phyloP scores from a whole-genome alignment of 2,329 filamentous ascomycete genomes.

The Hymenoscyphus linearis region DNA sequence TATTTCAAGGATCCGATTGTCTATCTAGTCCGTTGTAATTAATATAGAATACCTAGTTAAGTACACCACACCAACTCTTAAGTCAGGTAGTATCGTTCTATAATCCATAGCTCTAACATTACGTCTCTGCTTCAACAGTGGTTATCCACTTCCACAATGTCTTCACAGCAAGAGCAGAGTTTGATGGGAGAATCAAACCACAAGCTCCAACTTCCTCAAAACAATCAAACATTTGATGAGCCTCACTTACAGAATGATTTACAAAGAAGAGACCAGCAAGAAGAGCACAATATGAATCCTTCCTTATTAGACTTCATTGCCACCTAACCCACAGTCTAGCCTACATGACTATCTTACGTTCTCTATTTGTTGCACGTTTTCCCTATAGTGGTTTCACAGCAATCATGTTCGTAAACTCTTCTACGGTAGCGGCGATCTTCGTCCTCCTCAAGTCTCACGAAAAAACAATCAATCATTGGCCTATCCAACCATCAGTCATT shows the following conservation, averaged over 20 bases:
- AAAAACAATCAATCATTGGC: slow-evolving; percentile 6
- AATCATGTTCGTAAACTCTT: neutral
- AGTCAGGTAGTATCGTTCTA: too few relatives aligned
- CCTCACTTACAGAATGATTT: neutral
- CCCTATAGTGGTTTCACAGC: neutral
- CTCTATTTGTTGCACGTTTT: neutral
- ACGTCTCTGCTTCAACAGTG: too few relatives aligned
- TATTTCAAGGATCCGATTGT: too few relatives aligned
- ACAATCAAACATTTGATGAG: neutral
- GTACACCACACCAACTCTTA: too few relatives aligned
- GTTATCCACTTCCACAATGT: too few relatives aligned
- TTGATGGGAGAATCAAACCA: neutral
- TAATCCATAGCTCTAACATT: too few relatives aligned
- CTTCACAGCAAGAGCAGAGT: neutral
- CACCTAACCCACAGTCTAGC: neutral
- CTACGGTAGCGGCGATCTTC: neutral
- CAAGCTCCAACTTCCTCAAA: neutral
- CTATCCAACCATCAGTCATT: slow-evolving; percentile 12
- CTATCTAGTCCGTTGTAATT: too few relatives aligned
- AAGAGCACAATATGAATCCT: neutral
- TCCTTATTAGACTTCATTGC: neutral
- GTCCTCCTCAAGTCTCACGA: neutral
- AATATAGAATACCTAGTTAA: too few relatives aligned
- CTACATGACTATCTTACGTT: neutral
- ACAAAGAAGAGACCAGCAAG: neutral